Percentiles rank a stretch among this genome's conserved stretches.
phyloP scores from a whole-genome alignment of 495 filamentous ascomycete genomes.

The Sordaria brevicollis region DNA sequence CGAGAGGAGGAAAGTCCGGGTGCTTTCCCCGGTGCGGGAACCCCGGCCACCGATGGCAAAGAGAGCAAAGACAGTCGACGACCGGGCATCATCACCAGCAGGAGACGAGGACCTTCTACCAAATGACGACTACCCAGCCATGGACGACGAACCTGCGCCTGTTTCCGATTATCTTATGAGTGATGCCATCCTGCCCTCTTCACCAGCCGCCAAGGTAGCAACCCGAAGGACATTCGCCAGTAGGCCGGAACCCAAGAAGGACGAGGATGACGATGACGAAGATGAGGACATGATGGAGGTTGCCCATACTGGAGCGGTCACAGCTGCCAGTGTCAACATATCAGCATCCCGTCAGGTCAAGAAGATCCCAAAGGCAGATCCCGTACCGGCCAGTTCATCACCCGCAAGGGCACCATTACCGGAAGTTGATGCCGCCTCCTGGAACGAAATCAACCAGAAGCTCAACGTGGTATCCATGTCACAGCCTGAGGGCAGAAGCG shows the following conservation, averaged over 20 bases:
- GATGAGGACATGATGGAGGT: conserved; percentile 82
- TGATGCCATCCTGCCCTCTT: conserved; percentile 68
- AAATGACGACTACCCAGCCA: conserved; percentile 40
- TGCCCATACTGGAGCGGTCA: conserved; percentile 60
- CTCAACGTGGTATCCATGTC: conserved; percentile 69
- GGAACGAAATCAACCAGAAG: conserved; percentile 79
- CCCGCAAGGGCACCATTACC: conserved; percentile 48
- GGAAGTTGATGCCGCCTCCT: conserved; percentile 66
- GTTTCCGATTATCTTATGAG: conserved; percentile 56
- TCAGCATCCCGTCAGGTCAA: conserved; percentile 70
- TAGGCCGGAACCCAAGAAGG: conserved; percentile 45
- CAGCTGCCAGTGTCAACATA: conserved; percentile 68
- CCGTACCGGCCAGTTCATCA: conserved; percentile 64
- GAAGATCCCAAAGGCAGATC: conserved; percentile 56
- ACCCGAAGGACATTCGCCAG: conserved; percentile 57
- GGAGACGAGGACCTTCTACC: conserved; percentile 34
- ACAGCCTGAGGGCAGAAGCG: conserved; percentile 45
- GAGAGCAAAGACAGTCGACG: conserved; percentile 40
- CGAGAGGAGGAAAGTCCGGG: conserved; percentile 65
- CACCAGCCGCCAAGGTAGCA: conserved; percentile 70
- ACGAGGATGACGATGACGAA: conserved; percentile 52
- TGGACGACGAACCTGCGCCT: conserved; percentile 44
- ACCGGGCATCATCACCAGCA: conserved; percentile 31
- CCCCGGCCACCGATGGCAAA: conserved; percentile 32
- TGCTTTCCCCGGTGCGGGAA: conserved; percentile 60